Base-by-base conservation (phyloP, 2,329 filamentous ascomycete genomes). In the Beauveria bassiana region DNA sequence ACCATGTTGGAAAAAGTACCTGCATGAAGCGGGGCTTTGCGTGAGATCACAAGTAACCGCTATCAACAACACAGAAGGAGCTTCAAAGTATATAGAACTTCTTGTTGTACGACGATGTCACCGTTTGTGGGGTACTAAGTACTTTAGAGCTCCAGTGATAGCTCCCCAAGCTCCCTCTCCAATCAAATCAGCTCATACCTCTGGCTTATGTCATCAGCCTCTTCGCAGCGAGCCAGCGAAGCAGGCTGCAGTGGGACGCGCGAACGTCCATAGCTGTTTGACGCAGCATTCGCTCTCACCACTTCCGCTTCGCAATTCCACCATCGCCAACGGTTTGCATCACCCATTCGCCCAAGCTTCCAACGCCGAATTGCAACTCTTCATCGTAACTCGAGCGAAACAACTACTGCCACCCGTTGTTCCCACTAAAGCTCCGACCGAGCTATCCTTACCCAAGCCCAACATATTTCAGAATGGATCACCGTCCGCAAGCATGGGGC, bases 401-500 rank as follows among this genome's bases (percentile, higher is more conserved):
- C 10, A 5, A 34, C n/a, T 5, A 22, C 16, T 12, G 49, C n/a
- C 28, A 7, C 10, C 28, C n/a, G 49, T 22, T 18, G 18, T 14
- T 55, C 38, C 18, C 38, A 55, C 24, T 24, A 45, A 4, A 55
- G 22, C 52, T 55, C 40, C 40, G 22, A 55, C 52, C n/a, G 10
- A 45, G 14, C n/a, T 20, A 47, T 12, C 28, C n/a, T 20, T 26
- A 46, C 28, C n/a, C 20, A 34, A 47, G n/a, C 43, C 34, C 62
- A 12, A 57, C 61, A 64, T 46, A 62, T 56, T 59, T 54, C 64
- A 68, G 63, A 67, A 89, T 89, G 86, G 87, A 89, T 76, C 86
- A 89, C 77, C 83, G 86, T 76, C 86, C 86, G 71, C 85, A 88
- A 79, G 83, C 82, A 71, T 89, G 86, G 86, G 86, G 86, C 67